Base-by-base conservation (phyloP, 495 filamentous ascomycete species). In the Evernia prunastri region DNA sequence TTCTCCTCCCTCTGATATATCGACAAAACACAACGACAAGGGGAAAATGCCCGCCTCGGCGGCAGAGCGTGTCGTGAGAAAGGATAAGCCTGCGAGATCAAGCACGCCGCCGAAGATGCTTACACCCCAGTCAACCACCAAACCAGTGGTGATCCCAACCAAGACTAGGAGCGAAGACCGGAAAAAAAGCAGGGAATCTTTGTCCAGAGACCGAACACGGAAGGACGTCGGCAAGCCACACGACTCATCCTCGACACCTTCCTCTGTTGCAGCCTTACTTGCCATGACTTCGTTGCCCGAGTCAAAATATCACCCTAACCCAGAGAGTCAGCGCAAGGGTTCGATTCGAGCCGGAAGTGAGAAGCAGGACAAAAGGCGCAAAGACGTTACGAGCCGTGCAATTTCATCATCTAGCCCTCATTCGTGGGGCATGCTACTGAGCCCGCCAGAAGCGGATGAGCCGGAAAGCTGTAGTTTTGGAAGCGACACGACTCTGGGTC, bases 41-140 rank as follows among this genome's bases (percentile, higher is more conserved):
- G 40, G 33, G 18, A 12, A 3, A 29, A 23, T n/a, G 39, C 18
- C 29, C 13, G 25, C 25, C 12, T 42, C 59, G 18, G 51, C 45
- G 33, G 37, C 39, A 25, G 59, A 69, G 45, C 58, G 47, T 23
- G 63, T 43, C 36, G 3, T 45, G 60, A 60, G 60, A 51, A 64
- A 63, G 27, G 51, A 53, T 29, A 54, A 36, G 49, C 17, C 45
- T 35, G 35, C 39, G 23, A 54, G 25, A 12, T 29, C 45, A 12
- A 8, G 79, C 81, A 83, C 81, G 65, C 73, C 78, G 57, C 80
- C 79, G 33, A 63, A 57, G n/a, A 49, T 61, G 25, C 56, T 68
- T 6, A 40, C 40, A 0, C 63, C 68, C 31, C 56, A 60, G 37
- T 65, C 67, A 27, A 57, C 67, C 36, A 60, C 67, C 15, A 65